phyloP scores from a whole-genome alignment of 2,329 filamentous ascomycete species.

The Phoma sp. region DNA sequence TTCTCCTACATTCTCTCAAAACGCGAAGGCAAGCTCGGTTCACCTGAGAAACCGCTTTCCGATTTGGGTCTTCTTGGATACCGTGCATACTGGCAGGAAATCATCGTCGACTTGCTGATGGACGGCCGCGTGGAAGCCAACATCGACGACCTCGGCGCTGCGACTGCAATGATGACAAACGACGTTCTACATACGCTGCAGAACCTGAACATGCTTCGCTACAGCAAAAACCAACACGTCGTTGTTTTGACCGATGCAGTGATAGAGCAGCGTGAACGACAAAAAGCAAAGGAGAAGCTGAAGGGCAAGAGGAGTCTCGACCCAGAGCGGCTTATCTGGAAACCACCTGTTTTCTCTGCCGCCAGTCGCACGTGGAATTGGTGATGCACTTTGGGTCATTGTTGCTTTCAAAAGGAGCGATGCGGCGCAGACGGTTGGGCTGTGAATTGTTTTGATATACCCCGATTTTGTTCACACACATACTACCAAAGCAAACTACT shows the following conservation, averaged over 20 bases:
- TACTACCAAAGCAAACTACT: not conserved
- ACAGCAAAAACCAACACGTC: constrained; percentile 96
- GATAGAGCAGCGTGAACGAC: constrained; percentile 70
- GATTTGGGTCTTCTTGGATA: constrained; percentile 94
- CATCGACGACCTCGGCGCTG: constrained; percentile 80
- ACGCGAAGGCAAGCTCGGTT: constrained; percentile 92
- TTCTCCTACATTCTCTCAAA: constrained; percentile 98
- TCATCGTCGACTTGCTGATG: constrained; percentile 85
- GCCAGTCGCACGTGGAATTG: constrained; percentile 94
- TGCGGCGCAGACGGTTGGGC: not conserved
- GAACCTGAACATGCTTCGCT: constrained; percentile 92
- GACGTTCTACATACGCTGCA: constrained; percentile 96
- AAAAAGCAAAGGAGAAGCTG: constrained; percentile 78
- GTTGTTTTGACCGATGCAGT: constrained; percentile 89
- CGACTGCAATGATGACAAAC: constrained; percentile 93
- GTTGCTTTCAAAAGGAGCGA: not conserved
- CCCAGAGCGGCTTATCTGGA: constrained; percentile 84
- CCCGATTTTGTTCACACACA: constrained; percentile 1
- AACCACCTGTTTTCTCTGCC: constrained; percentile 91
- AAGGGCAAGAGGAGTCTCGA: constrained; percentile 82
- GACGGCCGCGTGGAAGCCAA: constrained; percentile 73
- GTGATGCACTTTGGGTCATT: constrained; percentile 54
- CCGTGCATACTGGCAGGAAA: constrained; percentile 96
- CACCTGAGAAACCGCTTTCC: constrained; percentile 93
- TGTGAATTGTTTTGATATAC: constrained; percentile 10